A percentile compares a stretch with the other conserved stretches of the same genome.
Conservation (phyloP, 305 asterid genomes). For the Fraxinus greggii region DNA sequence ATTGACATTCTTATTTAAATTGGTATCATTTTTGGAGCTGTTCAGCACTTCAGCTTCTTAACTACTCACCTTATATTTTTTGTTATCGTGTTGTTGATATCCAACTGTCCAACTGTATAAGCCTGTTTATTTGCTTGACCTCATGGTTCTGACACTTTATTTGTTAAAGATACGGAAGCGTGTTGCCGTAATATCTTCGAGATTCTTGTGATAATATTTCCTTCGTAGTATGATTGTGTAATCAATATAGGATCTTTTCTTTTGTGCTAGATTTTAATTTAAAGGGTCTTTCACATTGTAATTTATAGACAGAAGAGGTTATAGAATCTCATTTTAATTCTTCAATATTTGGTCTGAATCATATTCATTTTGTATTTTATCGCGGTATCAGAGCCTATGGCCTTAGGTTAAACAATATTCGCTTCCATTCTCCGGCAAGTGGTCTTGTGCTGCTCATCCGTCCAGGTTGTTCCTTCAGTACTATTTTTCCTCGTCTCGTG, state of each 20-base stretch:
- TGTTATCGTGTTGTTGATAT: not conserved
- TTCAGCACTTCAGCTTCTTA: not conserved
- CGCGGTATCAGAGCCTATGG: not conserved
- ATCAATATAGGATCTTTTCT: not conserved
- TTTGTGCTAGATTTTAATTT: not conserved
- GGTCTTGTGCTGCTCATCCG: not conserved
- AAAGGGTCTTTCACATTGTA: not conserved
- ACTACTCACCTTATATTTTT: not conserved
- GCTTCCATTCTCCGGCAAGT: not conserved
- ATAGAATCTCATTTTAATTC: not conserved
- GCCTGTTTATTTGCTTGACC: not conserved
- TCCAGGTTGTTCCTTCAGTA: not conserved
- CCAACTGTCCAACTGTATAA: not conserved
- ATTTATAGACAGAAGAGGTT: not conserved
- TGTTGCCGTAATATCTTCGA: not conserved
- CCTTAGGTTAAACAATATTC: not conserved
- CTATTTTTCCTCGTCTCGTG: not conserved
- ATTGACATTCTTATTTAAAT: not conserved
- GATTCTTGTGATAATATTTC: not conserved
- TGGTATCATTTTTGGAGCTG: not conserved
- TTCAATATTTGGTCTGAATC: not conserved
- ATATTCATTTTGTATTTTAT: not conserved
- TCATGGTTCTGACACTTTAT: not conserved
- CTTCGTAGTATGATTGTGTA: not conserved
- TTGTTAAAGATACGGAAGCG: not conserved